Percentiles rank a stretch among this genome's conserved stretches.
These are phyloP conservation scores for Pseudogymnoascus sp. DNA, from an alignment of 2,329 filamentous ascomycete species.

Conservation along the genomic window DNA sequence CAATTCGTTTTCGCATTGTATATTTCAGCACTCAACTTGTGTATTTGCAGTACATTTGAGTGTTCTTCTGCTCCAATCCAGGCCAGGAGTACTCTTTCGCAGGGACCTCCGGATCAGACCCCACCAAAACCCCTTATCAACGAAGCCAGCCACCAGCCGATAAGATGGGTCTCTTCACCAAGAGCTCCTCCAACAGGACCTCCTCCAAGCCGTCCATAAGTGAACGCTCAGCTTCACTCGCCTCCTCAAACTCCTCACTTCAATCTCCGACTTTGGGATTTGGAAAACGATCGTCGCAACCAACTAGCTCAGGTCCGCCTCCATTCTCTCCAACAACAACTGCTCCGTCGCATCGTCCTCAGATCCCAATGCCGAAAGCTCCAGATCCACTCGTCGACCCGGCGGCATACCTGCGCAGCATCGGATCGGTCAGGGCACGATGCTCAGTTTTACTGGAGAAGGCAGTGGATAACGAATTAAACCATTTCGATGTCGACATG, in stretches of 20 bases:
- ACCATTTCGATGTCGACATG: conserved; percentile 66
- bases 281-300: conserved; percentile 6
- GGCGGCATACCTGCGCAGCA: conserved; percentile 81
- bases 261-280: conserved; percentile 4
- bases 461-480: conserved; percentile 60
- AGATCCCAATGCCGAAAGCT: conserved; percentile 73
- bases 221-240: neutral
- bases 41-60: neutral
- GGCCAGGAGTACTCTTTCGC: neutral
- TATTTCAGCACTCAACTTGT: neutral
- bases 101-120: neutral
- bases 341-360: conserved; percentile 48
- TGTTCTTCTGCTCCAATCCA: neutral
- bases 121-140: neutral
- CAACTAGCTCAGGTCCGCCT: neutral
- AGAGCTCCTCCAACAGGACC: conserved; percentile 2
- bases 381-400: conserved; percentile 86
- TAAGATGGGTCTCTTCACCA: conserved; percentile 12
- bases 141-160: neutral
- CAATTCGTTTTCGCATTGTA: neutral
- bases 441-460: conserved; percentile 54
- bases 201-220: conserved; percentile 3
- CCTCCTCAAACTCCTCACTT: neutral
- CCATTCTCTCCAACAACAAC: conserved; percentile 10
- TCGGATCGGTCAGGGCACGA: conserved; percentile 77